Conservation (phyloP, 2,329 filamentous ascomycete genomes). For the Biscogniauxia marginata region DNA sequence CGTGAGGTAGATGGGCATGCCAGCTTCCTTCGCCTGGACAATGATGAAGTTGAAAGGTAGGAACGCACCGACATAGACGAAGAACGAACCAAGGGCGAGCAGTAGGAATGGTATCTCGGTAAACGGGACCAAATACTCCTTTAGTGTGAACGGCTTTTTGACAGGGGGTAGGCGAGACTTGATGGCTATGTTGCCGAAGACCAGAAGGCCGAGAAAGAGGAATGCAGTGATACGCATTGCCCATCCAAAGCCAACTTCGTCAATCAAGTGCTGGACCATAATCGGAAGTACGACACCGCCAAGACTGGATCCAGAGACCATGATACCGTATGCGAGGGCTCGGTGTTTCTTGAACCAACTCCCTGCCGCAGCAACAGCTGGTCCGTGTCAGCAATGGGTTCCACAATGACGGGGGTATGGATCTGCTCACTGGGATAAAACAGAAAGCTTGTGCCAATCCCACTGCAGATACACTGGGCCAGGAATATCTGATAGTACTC, state of each 20-base stretch:
- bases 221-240: constrained; percentile 39
- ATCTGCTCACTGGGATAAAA: constrained; percentile 31
- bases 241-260: constrained; percentile 43
- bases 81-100: constrained; percentile 38
- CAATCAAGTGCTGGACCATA: constrained; percentile 51
- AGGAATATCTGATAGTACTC: constrained; percentile 43
- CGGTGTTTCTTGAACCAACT: constrained; percentile 48
- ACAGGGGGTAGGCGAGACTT: constrained; percentile 46
- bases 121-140: constrained; percentile 38
- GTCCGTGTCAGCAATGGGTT: constrained; percentile 36
- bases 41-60: constrained; percentile 52
- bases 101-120: constrained; percentile 38
- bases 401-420: constrained; percentile 59
- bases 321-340: constrained; percentile 47
- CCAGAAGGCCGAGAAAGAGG: constrained; percentile 48
- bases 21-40: constrained; percentile 43
- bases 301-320: constrained; percentile 47
- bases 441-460: constrained; percentile 29
- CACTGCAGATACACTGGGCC: constrained; percentile 34
- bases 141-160: constrained; percentile 32
- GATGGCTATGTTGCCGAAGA: constrained; percentile 51
- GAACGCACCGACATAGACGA: constrained; percentile 52
- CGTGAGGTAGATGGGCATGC: no score
- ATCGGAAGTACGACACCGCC: constrained; percentile 58
- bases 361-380: constrained; percentile 39